Evolutionary conservation across 768 basidiomycete genomes (phyloP).

Genomic region (Mrakia gelida): DNA sequence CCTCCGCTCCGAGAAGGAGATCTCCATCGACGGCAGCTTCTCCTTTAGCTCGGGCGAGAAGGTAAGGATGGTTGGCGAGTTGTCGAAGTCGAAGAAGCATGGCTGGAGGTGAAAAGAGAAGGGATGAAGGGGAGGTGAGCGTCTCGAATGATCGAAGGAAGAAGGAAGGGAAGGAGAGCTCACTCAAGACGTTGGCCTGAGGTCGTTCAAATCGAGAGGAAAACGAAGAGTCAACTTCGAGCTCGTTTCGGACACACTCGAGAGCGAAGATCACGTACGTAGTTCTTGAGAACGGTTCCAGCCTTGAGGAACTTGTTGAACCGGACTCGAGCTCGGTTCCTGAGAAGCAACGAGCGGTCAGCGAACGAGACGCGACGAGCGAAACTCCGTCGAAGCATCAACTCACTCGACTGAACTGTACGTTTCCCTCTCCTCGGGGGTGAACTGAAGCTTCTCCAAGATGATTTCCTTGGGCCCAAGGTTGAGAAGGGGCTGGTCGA

Average conservation of each 20-base stretch:
- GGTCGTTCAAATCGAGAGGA: background rate
- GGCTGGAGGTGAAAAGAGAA: slow-evolving; percentile 1
- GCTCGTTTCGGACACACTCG: no score
- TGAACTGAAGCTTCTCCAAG: slow-evolving; percentile 56
- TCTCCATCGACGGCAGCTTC: background rate
- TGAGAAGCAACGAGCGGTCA: slow-evolving; percentile 23
- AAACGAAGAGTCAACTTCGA: background rate
- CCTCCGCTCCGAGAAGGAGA: slow-evolving; percentile 10
- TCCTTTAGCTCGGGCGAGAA: slow-evolving; percentile 22
- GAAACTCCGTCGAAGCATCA: background rate
- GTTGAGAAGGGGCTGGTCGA: slow-evolving; percentile 2
- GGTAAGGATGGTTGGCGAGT: slow-evolving; percentile 25
- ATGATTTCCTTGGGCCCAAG: slow-evolving; percentile 44
- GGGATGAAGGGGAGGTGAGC: slow-evolving; percentile 18
- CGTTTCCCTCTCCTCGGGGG: slow-evolving; percentile 60
- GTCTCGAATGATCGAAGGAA: slow-evolving; percentile 43
- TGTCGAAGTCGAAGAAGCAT: slow-evolving; percentile 31
- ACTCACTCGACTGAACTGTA: slow-evolving; percentile 46
- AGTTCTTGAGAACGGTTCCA: slow-evolving; percentile 29
- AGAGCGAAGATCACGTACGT: background rate
- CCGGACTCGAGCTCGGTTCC: slow-evolving; percentile 50
- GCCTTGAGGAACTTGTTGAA: slow-evolving; percentile 53
- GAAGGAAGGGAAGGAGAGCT: background rate
- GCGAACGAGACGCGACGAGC: background rate
- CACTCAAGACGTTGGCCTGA: slow-evolving; percentile 18